Conservation (phyloP, 331 rosid species). For the Stylosanthes scabra region DNA sequence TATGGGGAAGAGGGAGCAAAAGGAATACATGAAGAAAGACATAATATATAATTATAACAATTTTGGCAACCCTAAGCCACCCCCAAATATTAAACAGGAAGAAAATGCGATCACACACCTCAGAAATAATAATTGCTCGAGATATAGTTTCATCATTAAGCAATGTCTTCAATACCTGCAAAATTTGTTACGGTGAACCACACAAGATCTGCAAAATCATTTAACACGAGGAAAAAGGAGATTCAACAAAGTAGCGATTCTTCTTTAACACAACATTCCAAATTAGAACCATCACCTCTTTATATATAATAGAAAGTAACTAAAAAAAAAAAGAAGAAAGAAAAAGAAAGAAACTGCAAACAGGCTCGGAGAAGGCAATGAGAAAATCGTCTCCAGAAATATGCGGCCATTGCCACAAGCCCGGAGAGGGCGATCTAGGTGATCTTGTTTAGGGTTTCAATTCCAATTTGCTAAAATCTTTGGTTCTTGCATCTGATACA, state of each 20-base stretch:
- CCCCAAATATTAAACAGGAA: constrained; percentile 5
- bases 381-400: constrained; percentile 61
- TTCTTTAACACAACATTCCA: constrained; percentile 43
- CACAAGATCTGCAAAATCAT: constrained; percentile 20
- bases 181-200: constrained; percentile 21
- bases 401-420: too few species aligned
- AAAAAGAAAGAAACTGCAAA: constrained; percentile 71
- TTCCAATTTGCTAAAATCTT: constrained; percentile 41
- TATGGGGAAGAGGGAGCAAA: constrained; percentile 11
- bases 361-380: constrained; percentile 91
- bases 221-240: constrained; percentile 52
- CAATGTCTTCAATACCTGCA: constrained; percentile 88
- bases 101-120: constrained; percentile 55
- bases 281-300: not conserved
- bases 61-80: not conserved
- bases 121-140: constrained; percentile 68
- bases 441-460: too few species aligned
- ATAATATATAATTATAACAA: constrained; percentile 2
- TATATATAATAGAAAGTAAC: not conserved
- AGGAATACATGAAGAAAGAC: constrained; percentile 4
- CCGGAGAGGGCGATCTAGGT: too few species aligned
- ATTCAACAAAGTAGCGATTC: constrained; percentile 80
- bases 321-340: not conserved
- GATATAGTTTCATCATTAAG: constrained; percentile 73
- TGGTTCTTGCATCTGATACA: constrained; percentile 61